phyloP scores from a whole-genome alignment of 2,329 filamentous ascomycete species.

The Aspergillus proliferans region DNA sequence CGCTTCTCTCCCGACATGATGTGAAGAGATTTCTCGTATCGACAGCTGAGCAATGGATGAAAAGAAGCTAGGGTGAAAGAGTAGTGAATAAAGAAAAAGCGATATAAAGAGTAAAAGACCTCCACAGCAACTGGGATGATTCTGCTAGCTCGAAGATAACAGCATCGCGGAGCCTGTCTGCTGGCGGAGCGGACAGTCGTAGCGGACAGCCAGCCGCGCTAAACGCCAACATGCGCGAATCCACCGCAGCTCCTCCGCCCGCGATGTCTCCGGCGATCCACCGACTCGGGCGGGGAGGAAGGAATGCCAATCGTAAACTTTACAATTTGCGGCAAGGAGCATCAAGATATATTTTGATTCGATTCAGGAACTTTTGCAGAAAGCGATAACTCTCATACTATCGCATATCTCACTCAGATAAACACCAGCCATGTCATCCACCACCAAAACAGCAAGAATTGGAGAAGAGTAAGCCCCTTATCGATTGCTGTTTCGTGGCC shows the following conservation, averaged over 20 bases:
- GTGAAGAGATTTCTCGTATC: not conserved
- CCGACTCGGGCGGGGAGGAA: constrained; percentile 14
- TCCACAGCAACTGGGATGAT: not conserved
- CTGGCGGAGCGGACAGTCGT: not conserved
- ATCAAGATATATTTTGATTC: not conserved
- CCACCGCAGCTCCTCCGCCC: constrained; percentile 11
- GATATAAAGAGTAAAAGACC: not conserved
- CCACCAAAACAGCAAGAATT: constrained; percentile 60
- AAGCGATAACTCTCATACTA: not conserved
- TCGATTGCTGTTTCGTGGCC: constrained; percentile 1
- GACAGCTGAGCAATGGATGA: not conserved
- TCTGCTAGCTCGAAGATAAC: not conserved
- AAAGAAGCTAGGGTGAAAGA: too few relatives aligned
- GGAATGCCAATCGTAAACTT: constrained; percentile 9
- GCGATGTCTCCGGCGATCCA: constrained; percentile 7
- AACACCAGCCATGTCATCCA: constrained; percentile 46
- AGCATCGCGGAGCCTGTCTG: constrained; percentile 2
- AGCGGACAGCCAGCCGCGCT: constrained; percentile 14
- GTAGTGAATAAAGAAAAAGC: not conserved
- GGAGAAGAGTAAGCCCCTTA: constrained; percentile 62
- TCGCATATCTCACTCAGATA: constrained; percentile 1
- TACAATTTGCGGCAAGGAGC: not conserved
- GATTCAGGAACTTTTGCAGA: not conserved
- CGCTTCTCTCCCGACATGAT: constrained; percentile 87
- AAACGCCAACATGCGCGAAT: constrained; percentile 15